A percentile compares a stretch with the other conserved stretches of the same genome.
Conservation (phyloP, 495 filamentous ascomycete species). For the Neurospora sp. region DNA sequence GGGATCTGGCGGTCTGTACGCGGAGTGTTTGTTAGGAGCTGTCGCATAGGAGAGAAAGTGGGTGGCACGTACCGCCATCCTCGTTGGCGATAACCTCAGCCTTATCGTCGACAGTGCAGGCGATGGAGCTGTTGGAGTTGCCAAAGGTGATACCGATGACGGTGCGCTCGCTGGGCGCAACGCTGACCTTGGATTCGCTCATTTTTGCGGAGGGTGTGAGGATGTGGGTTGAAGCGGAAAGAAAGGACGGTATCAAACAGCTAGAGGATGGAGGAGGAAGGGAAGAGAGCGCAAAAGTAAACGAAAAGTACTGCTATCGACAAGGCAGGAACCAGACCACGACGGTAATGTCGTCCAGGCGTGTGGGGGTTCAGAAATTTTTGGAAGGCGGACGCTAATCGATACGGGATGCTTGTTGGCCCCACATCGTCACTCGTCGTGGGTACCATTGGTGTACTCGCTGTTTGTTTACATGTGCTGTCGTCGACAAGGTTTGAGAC, state of each 20-base stretch:
- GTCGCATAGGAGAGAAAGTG: not conserved
- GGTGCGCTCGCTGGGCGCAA: constrained; percentile 50
- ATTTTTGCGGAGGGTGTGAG: constrained; percentile 14
- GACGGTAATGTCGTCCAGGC: not conserved
- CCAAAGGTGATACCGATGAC: constrained; percentile 97
- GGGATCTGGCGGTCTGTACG: constrained; percentile 87
- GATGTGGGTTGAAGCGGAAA: not conserved
- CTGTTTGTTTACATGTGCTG: not conserved
- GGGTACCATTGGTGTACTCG: not conserved
- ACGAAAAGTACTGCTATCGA: not conserved
- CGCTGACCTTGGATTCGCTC: constrained; percentile 30
- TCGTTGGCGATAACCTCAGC: constrained; percentile 98
- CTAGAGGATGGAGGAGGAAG: not conserved
- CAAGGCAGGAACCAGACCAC: not conserved
- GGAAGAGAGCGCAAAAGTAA: not conserved
- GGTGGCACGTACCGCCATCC: constrained; percentile 67
- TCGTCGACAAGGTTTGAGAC: not conserved
- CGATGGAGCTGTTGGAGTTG: constrained; percentile 96
- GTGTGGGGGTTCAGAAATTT: not conserved
- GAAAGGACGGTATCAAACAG: not conserved
- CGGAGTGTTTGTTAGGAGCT: not conserved
- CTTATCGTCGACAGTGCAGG: constrained; percentile 82
- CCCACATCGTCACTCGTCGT: not conserved
- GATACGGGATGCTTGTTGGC: not conserved
- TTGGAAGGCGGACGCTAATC: not conserved